These are phyloP conservation scores for Ogataea allantospora DNA, from an alignment of 805 yeast genomes.

Conservation along the genomic window DNA sequence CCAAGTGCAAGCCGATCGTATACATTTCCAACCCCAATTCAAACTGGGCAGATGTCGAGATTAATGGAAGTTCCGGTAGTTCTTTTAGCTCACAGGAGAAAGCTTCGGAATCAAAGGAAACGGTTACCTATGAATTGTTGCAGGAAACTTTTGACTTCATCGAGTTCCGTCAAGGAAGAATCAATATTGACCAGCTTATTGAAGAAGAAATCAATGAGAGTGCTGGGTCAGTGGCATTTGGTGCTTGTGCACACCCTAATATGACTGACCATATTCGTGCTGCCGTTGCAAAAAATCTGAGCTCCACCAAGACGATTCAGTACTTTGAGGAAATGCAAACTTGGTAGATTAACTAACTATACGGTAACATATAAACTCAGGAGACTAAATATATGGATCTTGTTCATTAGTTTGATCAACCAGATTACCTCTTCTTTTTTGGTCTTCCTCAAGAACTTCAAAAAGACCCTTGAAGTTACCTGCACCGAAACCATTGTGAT, in stretches of 20 bases:
- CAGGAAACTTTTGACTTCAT: slow-evolving; percentile 34
- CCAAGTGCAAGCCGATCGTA: slow-evolving; percentile 38
- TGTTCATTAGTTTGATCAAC: slow-evolving; percentile 21
- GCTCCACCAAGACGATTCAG: slow-evolving; percentile 21
- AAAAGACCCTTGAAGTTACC: slow-evolving; percentile 84
- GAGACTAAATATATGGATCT: slow-evolving; percentile 10
- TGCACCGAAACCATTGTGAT: slow-evolving; percentile 85
- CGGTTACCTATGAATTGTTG: slow-evolving; percentile 16
- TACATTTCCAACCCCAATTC: slow-evolving; percentile 40
- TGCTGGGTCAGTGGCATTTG: slow-evolving; percentile 43
- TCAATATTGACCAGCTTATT: slow-evolving; percentile 37
- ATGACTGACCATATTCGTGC: slow-evolving; percentile 37
- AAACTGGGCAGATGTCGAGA: slow-evolving; percentile 11
- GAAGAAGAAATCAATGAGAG: slow-evolving; percentile 37
- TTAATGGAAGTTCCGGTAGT: slow-evolving; percentile 7
- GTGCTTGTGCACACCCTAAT: slow-evolving; percentile 48
- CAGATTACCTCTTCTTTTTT: slow-evolving; percentile 64
- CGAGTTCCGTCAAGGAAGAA: slow-evolving; percentile 46
- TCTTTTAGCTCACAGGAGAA: slow-evolving; percentile 16
- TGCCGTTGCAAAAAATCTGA: slow-evolving; percentile 22
- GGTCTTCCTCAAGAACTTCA: slow-evolving; percentile 79
- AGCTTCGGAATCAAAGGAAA: slow-evolving; percentile 10
- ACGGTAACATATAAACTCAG: background rate
- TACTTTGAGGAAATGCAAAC: slow-evolving; percentile 37
- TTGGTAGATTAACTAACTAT: slow-evolving; percentile 27